phyloP scores from a whole-genome alignment of 305 asterid genomes.

The Fraxinus xanthoxyloides region DNA sequence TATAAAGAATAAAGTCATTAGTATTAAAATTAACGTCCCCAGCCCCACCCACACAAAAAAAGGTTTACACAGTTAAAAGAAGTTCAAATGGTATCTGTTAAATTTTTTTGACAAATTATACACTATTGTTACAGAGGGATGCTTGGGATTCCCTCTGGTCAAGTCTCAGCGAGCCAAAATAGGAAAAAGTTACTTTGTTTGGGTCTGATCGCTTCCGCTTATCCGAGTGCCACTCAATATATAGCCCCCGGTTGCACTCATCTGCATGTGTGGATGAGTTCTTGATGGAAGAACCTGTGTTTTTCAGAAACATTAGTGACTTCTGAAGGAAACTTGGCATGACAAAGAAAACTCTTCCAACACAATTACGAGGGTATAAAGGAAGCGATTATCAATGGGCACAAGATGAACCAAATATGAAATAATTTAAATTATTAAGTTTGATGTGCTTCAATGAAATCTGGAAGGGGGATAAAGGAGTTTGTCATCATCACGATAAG shows the following conservation, averaged over 20 bases:
- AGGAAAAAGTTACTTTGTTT: constrained; percentile 9
- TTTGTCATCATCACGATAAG: background rate
- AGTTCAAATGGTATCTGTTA: background rate
- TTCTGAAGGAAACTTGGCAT: background rate
- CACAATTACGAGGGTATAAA: background rate
- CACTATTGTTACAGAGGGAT: background rate
- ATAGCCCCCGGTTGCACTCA: constrained; percentile 93
- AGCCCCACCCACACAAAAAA: background rate
- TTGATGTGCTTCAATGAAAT: background rate
- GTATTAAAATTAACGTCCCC: background rate
- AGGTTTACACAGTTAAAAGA: background rate
- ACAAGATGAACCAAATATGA: background rate
- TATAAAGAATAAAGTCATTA: background rate
- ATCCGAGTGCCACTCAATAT: constrained; percentile 73
- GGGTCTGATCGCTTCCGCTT: constrained; percentile 29
- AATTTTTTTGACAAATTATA: background rate
- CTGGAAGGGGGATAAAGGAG: background rate
- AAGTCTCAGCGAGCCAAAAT: background rate
- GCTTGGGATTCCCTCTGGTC: background rate
- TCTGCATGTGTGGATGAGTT: constrained; percentile 96
- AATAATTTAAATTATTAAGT: background rate
- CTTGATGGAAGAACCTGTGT: constrained; percentile 84
- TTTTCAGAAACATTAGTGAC: background rate
- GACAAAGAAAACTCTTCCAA: background rate
- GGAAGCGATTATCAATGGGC: background rate